Evolutionary conservation across 345 rosid species (phyloP).

Genomic region (Erodium maritimum): DNA sequence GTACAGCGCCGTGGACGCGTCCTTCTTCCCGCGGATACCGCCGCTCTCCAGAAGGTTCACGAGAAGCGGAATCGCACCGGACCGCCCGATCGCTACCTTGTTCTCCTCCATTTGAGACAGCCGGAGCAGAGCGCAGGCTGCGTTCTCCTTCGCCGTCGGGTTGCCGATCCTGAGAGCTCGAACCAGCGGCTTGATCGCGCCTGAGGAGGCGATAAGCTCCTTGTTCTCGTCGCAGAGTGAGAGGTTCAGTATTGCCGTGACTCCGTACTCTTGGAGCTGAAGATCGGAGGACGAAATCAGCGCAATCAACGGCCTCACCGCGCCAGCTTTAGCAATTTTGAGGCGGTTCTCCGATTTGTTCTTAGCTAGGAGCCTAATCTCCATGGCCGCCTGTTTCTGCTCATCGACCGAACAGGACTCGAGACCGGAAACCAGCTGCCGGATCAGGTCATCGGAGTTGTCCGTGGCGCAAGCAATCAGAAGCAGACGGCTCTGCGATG

Average conservation of each 20-base stretch:
- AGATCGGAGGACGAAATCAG: constrained; percentile 55
- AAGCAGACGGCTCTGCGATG: constrained; percentile 55
- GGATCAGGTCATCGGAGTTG: constrained; percentile 59
- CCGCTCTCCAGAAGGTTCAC: constrained; percentile 64
- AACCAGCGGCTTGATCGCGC: constrained; percentile 80
- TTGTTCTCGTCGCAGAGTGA: constrained; percentile 95
- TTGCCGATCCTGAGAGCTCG: constrained; percentile 62
- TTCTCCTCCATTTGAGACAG: constrained; percentile 77
- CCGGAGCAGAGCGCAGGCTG: constrained; percentile 84
- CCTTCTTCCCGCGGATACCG: constrained; percentile 68
- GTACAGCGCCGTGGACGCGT: constrained; percentile 86
- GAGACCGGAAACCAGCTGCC: constrained; percentile 58
- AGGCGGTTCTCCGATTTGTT: constrained; percentile 77
- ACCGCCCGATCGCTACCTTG: constrained; percentile 77
- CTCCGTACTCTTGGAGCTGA: constrained; percentile 84
- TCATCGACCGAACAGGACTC: constrained; percentile 66
- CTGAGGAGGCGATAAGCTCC: constrained; percentile 53
- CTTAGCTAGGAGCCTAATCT: constrained; percentile 80
- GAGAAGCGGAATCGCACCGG: constrained; percentile 70
- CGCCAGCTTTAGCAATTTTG: constrained; percentile 75
- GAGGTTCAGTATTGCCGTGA: constrained; percentile 80
- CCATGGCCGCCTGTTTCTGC: constrained; percentile 95
- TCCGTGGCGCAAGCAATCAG: constrained; percentile 59
- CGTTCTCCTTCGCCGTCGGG: constrained; percentile 73
- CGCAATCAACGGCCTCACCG: constrained; percentile 63